A percentile compares a stretch with the other conserved stretches of the same genome.
These are phyloP conservation scores for Rhododendron mucronatum DNA, from an alignment of 148 eudicot genomes.

Conservation along the genomic window DNA sequence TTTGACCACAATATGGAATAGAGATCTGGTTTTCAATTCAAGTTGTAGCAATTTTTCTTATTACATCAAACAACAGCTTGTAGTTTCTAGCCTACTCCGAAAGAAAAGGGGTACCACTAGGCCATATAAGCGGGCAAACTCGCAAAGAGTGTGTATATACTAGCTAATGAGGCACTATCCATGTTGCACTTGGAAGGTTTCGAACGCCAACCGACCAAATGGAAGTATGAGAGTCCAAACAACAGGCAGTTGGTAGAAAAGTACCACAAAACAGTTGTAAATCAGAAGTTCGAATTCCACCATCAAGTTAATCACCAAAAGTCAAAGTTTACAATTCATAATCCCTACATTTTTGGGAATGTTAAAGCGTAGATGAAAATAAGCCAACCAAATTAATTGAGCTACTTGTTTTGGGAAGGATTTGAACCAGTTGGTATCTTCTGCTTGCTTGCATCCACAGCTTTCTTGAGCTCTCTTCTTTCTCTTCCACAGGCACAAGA, in stretches of 20 bases:
- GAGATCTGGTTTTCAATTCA: background rate
- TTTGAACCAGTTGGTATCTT: constrained; percentile 26
- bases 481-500: background rate
- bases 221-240: background rate
- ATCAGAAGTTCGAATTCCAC: too few relatives aligned
- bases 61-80: background rate
- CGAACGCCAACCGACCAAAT: too few relatives aligned
- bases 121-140: too few relatives aligned
- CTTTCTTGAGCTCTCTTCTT: constrained; percentile 36
- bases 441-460: constrained; percentile 44
- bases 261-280: background rate
- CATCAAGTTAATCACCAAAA: too few relatives aligned
- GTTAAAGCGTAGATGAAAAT: background rate
- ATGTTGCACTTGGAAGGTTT: too few relatives aligned
- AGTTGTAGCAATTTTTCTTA: background rate
- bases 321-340: too few relatives aligned
- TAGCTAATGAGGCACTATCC: too few relatives aligned
- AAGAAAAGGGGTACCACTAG: background rate
- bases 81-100: background rate
- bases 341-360: background rate
- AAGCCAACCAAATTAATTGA: background rate
- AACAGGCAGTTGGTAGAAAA: background rate
- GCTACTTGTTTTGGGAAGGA: constrained; percentile 40
- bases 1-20: background rate
- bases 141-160: too few relatives aligned